phyloP scores from a whole-genome alignment of 2,329 filamentous ascomycete genomes.

The Pseudogymnoascus sp. region DNA sequence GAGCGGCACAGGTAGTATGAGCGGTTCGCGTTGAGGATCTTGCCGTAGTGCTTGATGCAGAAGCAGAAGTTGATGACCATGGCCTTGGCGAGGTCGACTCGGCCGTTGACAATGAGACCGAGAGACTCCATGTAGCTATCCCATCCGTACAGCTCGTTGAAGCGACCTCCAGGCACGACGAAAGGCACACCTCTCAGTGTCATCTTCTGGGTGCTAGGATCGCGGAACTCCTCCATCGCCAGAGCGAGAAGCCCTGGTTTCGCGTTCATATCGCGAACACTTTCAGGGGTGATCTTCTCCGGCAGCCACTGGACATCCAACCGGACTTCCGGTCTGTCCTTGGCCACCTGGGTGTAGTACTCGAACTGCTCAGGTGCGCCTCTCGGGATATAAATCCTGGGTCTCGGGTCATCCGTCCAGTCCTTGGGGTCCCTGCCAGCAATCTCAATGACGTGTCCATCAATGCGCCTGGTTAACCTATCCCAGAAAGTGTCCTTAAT shows the following conservation, averaged over 20 bases:
- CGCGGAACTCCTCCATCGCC: constrained; percentile 70
- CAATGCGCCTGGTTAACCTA: constrained; percentile 80
- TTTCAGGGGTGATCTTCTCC: constrained; percentile 69
- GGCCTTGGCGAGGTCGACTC: constrained; percentile 78
- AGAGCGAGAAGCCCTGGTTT: constrained; percentile 86
- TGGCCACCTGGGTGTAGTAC: constrained; percentile 78
- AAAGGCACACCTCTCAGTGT: constrained; percentile 79
- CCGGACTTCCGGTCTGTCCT: constrained; percentile 71
- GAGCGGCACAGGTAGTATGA: constrained; percentile 93
- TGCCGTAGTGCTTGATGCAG: constrained; percentile 96
- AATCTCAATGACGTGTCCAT: constrained; percentile 77
- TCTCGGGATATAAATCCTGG: constrained; percentile 81
- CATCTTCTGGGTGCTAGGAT: constrained; percentile 61
- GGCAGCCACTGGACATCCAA: constrained; percentile 79
- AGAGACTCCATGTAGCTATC: constrained; percentile 98
- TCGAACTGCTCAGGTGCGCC: constrained; percentile 81
- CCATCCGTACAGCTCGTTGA: constrained; percentile 98
- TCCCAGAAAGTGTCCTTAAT: constrained; percentile 93
- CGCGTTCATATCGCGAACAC: constrained; percentile 74
- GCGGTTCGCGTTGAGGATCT: constrained; percentile 93
- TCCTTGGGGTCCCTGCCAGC: constrained; percentile 90
- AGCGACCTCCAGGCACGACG: constrained; percentile 92
- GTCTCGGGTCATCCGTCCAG: constrained; percentile 83
- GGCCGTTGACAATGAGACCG: constrained; percentile 77
- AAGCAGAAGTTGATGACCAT: constrained; percentile 98